phyloP scores from a whole-genome alignment of 2,329 filamentous ascomycete species.

The Chrysoporthe deuterocubensis region DNA sequence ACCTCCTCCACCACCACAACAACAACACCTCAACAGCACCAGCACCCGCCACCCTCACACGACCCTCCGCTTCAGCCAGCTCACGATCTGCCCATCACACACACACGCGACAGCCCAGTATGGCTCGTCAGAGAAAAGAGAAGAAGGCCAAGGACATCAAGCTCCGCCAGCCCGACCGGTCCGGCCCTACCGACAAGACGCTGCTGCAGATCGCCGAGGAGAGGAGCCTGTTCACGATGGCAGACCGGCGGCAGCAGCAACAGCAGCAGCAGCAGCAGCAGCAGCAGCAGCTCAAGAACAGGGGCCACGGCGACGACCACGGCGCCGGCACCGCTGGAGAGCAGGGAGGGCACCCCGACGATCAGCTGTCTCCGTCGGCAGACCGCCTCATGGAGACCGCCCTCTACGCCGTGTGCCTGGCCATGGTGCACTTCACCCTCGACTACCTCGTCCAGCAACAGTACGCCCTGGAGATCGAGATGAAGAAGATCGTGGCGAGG shows the following conservation, averaged over 20 bases:
- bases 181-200: constrained; percentile 64
- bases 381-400: constrained; percentile 60
- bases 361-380: constrained; percentile 46
- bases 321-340: constrained; percentile 32
- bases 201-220: constrained; percentile 75
- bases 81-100: not conserved
- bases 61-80: no score
- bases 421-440: constrained; percentile 76
- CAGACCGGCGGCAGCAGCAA: constrained; percentile 43
- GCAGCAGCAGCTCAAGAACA: constrained; percentile 43
- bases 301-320: constrained; percentile 34
- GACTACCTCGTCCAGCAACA: constrained; percentile 81
- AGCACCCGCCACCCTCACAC: not conserved
- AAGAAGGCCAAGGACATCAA: constrained; percentile 57
- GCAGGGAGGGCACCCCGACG: constrained; percentile 39
- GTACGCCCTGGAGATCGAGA: constrained; percentile 70
- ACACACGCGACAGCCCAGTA: constrained; percentile 31
- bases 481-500: constrained; percentile 57
- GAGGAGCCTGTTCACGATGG: constrained; percentile 58
- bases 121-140: constrained; percentile 57
- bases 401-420: constrained; percentile 65
- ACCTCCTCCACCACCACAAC: not conserved
- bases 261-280: no score
- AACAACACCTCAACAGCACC: not conserved
- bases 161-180: constrained; percentile 71